Evolutionary conservation across 2,329 filamentous ascomycete species (phyloP).

Genomic region (Zelopaecilomyces penicillatus): DNA sequence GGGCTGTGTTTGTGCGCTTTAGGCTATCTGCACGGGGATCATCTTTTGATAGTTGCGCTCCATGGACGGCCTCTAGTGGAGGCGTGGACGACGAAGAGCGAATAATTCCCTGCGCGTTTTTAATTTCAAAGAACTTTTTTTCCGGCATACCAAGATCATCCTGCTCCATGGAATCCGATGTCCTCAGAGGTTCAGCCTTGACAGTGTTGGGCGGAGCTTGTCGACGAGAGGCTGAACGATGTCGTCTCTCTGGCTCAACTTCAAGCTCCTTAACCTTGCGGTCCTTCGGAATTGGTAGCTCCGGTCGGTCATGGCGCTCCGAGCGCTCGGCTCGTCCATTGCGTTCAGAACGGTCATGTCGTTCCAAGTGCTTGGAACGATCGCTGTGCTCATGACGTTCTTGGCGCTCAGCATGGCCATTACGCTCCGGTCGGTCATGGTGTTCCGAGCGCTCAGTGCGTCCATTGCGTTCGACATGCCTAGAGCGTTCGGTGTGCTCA

Average conservation of each 20-base stretch:
- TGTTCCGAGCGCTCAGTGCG: constrained; percentile 5
- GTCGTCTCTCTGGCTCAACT: constrained; percentile 5
- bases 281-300: constrained; percentile 6
- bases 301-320: neutral
- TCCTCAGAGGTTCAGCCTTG: constrained; percentile 18
- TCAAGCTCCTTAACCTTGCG: constrained; percentile 28
- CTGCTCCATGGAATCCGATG: constrained; percentile 17
- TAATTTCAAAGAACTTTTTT: constrained; percentile 36
- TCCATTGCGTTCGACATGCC: constrained; percentile 5
- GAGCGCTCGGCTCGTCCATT: constrained; percentile 4
- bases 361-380: neutral
- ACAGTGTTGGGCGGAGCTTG: too few species aligned
- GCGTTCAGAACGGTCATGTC: constrained; percentile 10
- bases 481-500: constrained; percentile 3
- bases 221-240: too few species aligned
- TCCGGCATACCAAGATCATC: constrained; percentile 16
- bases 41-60: constrained; percentile 13
- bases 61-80: constrained; percentile 4
- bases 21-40: constrained; percentile 17
- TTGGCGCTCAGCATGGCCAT: constrained; percentile 7
- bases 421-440: constrained; percentile 6
- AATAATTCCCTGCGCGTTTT: constrained; percentile 27
- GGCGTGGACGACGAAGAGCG: constrained; percentile 15
- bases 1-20: constrained; percentile 21
- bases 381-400: constrained; percentile 2